Percentiles rank a stretch among this genome's conserved stretches.
Conservation (phyloP, 345 rosid genomes). For the Linum tenue region DNA sequence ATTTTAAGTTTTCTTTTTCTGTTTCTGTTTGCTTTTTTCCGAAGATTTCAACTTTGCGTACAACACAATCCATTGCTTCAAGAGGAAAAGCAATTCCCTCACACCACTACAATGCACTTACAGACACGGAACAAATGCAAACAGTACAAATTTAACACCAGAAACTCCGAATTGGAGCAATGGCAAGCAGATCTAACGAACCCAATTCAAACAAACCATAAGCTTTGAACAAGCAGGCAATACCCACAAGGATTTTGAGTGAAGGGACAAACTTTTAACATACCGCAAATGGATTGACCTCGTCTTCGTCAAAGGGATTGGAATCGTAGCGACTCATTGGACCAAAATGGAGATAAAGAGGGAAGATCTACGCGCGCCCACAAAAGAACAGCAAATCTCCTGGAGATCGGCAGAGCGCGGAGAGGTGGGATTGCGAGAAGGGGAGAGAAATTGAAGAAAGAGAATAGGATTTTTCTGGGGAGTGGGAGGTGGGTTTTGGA, state of each 20-base stretch:
- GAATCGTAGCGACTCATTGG: conserved; percentile 4
- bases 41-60: no score
- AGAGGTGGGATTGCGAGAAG: background rate
- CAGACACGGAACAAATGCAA: no score
- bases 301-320: conserved; percentile 4
- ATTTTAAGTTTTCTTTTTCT: no score
- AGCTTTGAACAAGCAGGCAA: background rate
- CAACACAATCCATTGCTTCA: no score
- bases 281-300: conserved; percentile 5
- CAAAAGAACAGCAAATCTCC: background rate
- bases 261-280: background rate
- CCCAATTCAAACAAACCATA: background rate
- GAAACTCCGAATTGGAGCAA: background rate
- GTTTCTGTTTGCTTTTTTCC: no score
- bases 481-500: background rate
- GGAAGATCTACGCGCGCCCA: background rate
- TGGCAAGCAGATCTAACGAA: background rate
- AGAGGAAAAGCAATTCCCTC: no score
- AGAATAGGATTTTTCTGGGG: background rate
- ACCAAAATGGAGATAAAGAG: background rate
- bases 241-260: background rate
- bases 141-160: background rate
- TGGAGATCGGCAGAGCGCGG: background rate
- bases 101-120: no score
- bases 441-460: background rate